Evolutionary conservation across 2,329 filamentous ascomycete species (phyloP).

Genomic region (Sclerotiophoma versabilis): DNA sequence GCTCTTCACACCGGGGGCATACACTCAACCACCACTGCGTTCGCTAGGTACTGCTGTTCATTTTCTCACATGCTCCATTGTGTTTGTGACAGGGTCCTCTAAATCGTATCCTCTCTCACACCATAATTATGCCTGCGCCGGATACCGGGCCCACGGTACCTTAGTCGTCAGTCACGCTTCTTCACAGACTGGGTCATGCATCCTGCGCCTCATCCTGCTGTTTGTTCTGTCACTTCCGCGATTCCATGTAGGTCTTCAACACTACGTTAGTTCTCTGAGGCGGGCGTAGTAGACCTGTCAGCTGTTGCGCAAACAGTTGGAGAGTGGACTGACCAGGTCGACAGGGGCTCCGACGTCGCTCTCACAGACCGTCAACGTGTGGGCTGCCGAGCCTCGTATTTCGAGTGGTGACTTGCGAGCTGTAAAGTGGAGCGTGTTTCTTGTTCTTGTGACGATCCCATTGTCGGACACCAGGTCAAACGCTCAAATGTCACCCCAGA

Average conservation of each 20-base stretch:
- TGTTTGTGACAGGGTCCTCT: no score
- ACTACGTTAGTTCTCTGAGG: no score
- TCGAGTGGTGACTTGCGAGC: background rate
- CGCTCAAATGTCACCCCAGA: slow-evolving; percentile 25
- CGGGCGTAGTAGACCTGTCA: no score
- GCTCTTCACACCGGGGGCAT: background rate
- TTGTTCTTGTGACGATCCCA: slow-evolving; percentile 5
- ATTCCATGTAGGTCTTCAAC: no score
- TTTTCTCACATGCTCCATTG: no score
- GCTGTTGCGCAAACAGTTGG: background rate
- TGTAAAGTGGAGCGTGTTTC: slow-evolving; percentile 9
- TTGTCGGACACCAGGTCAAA: slow-evolving; percentile 29
- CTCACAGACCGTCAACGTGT: background rate
- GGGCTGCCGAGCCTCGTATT: background rate
- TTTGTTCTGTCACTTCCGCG: no score
- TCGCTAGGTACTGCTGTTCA: no score
- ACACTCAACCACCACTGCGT: no score
- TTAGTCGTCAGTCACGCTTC: background rate
- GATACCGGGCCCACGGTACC: background rate
- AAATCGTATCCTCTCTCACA: no score
- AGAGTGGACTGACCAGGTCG: background rate
- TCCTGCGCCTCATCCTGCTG: background rate
- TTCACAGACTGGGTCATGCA: background rate
- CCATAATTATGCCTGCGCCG: no score
- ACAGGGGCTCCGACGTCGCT: background rate